Percentiles rank a stretch among this genome's conserved stretches.
Conservation (phyloP, 345 rosid species). For the Rhodamnia argentea region DNA sequence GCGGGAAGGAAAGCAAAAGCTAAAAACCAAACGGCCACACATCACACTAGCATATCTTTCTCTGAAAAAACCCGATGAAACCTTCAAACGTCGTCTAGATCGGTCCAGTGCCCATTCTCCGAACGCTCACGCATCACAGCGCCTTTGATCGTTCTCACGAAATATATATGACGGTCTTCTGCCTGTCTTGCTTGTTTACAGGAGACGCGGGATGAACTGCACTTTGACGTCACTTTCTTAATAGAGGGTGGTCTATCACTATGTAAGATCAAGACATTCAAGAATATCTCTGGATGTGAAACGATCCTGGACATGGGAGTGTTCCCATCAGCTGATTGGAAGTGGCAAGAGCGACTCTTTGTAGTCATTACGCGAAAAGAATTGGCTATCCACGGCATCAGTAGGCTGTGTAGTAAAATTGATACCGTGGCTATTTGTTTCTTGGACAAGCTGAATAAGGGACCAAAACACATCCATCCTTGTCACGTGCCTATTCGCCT, state of each 20-base stretch:
- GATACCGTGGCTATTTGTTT: constrained; percentile 12
- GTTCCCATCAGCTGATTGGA: constrained; percentile 17
- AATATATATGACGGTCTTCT: not conserved
- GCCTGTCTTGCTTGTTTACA: not conserved
- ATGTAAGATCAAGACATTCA: not conserved
- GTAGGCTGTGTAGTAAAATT: constrained; percentile 18
- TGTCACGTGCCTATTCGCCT: constrained; percentile 51
- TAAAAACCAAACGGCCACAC: not conserved
- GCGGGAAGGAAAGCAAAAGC: not conserved
- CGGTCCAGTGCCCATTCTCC: not conserved
- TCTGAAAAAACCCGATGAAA: not conserved
- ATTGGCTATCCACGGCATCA: constrained; percentile 7
- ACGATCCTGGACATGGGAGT: constrained; percentile 3
- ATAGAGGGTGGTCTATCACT: not conserved
- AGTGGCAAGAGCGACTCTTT: constrained; percentile 12
- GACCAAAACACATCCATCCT: constrained; percentile 76
- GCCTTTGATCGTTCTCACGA: not conserved
- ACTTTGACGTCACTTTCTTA: not conserved
- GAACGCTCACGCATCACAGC: not conserved
- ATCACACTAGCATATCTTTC: not conserved
- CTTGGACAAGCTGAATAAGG: constrained; percentile 61
- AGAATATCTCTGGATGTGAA: not conserved
- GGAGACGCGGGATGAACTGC: not conserved
- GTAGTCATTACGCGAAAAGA: constrained; percentile 19
- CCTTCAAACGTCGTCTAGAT: not conserved